phyloP scores from a whole-genome alignment of 345 rosid species.

The Brassica incana region DNA sequence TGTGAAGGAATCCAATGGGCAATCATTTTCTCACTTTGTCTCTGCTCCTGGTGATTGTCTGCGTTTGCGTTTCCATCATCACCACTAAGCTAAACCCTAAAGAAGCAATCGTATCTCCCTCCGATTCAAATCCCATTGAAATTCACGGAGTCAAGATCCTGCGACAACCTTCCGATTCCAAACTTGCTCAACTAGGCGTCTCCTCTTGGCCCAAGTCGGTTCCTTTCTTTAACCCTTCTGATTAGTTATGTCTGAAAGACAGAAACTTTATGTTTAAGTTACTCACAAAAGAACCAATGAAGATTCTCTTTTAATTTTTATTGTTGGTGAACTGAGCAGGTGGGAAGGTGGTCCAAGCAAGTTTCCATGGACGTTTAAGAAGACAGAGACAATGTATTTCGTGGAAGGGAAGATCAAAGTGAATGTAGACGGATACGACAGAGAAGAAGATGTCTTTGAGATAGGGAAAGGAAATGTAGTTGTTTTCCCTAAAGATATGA shows the following conservation, averaged over 20 bases:
- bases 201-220: slow-evolving; percentile 37
- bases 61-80: slow-evolving; percentile 34
- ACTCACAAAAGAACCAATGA: background rate
- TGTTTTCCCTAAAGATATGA: slow-evolving; percentile 42
- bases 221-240: slow-evolving; percentile 9
- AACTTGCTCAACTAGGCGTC: slow-evolving; percentile 34
- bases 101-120: slow-evolving; percentile 18
- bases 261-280: background rate
- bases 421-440: slow-evolving; percentile 27
- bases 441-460: slow-evolving; percentile 30
- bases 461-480: slow-evolving; percentile 40
- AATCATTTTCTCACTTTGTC: slow-evolving; percentile 4
- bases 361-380: slow-evolving; percentile 38
- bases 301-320: background rate
- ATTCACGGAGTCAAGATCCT: slow-evolving; percentile 40
- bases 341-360: slow-evolving; percentile 40
- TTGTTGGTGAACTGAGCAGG: slow-evolving; percentile 10
- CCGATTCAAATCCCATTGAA: slow-evolving; percentile 12
- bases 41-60: slow-evolving; percentile 30
- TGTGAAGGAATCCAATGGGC: slow-evolving; percentile 17
- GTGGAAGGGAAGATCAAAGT: slow-evolving; percentile 37
- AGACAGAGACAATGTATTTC: slow-evolving; percentile 39
- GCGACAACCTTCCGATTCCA: slow-evolving; percentile 21
- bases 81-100: slow-evolving; percentile 29
- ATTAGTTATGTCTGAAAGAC: background rate